phyloP scores from a whole-genome alignment of 2,329 filamentous ascomycete genomes.

The Penicillium sp. region DNA sequence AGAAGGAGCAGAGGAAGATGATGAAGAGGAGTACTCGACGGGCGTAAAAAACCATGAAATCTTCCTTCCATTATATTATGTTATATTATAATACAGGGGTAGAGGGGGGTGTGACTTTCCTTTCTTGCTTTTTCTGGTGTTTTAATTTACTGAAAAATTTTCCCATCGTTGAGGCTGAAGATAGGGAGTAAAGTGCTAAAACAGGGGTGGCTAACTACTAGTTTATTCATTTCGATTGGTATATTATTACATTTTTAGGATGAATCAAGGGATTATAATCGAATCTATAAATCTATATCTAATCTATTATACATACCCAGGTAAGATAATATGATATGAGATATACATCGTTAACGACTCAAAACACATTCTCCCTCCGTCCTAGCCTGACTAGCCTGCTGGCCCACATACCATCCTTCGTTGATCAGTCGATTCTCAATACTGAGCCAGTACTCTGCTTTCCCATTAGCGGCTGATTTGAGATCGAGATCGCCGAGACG shows the following conservation, averaged over 20 bases:
- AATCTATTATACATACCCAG: neutral
- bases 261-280: neutral
- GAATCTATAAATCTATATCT: neutral
- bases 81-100: too few species aligned
- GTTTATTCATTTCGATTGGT: conserved; percentile 5
- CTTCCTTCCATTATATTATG: neutral
- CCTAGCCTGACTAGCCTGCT: conserved; percentile 25
- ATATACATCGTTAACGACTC: conserved; percentile 15
- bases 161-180: neutral
- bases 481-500: conserved; percentile 74
- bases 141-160: neutral
- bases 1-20: conserved; percentile 63
- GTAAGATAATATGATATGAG: too few species aligned
- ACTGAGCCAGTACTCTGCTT: conserved; percentile 65
- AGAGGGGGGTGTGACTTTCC: neutral
- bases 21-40: conserved; percentile 51
- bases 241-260: conserved; percentile 4
- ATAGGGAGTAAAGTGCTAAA: neutral
- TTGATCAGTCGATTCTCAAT: conserved; percentile 61
- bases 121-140: neutral
- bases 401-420: conserved; percentile 63
- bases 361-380: conserved; percentile 31
- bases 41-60: neutral
- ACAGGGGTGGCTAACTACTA: neutral
- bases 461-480: conserved; percentile 62